Evolutionary conservation across 306 rosid genomes (phyloP).

Genomic region (Citrullus mucosospermus): DNA sequence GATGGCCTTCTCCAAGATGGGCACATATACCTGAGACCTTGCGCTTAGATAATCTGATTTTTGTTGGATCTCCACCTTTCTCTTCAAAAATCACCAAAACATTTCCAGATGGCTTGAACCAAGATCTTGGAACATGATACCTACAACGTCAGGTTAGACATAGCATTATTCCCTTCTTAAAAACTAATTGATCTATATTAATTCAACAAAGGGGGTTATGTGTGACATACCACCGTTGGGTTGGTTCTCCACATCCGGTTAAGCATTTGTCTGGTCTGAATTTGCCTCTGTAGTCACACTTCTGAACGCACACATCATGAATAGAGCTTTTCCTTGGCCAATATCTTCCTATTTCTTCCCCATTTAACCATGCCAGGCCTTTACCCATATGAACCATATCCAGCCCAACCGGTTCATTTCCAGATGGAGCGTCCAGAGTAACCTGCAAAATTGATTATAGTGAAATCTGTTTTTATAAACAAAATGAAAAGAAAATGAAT

Average conservation of each 20-base stretch:
- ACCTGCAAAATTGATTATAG: conserved; percentile 28
- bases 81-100: conserved; percentile 77
- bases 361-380: conserved; percentile 96
- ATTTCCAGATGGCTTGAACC: conserved; percentile 91
- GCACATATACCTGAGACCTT: conserved; percentile 43
- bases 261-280: conserved; percentile 74
- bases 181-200: not conserved
- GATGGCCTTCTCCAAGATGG: conserved; percentile 52
- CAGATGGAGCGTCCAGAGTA: conserved; percentile 58
- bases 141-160: conserved; percentile 20
- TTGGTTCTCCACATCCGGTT: conserved; percentile 86
- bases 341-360: conserved; percentile 96
- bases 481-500: not conserved
- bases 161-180: not conserved
- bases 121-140: conserved; percentile 95
- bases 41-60: conserved; percentile 39
- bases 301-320: conserved; percentile 48
- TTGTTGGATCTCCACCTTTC: conserved; percentile 76
- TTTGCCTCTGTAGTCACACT: conserved; percentile 82
- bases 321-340: conserved; percentile 63
- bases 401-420: conserved; percentile 75
- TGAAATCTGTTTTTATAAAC: not conserved
- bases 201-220: not conserved
- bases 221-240: conserved; percentile 64
- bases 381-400: conserved; percentile 94